These are phyloP conservation scores for Auricularia cornea DNA, from an alignment of 768 basidiomycete species.

Conservation along the genomic window DNA sequence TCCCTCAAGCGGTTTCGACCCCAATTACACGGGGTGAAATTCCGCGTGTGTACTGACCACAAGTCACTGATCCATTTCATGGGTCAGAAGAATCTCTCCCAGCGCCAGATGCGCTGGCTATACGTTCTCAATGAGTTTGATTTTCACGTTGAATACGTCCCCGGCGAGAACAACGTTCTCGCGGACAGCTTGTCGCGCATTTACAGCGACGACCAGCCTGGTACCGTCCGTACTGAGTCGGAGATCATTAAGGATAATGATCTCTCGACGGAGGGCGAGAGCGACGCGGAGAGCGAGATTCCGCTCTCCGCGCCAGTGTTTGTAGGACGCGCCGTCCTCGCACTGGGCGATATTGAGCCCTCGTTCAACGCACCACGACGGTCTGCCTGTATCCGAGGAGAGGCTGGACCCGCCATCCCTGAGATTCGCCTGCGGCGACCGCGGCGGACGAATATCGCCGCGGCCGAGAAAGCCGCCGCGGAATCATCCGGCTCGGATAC, in stretches of 20 bases:
- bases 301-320: not conserved
- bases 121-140: constrained; percentile 25
- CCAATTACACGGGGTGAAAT: constrained; percentile 17
- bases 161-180: constrained; percentile 22
- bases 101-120: constrained; percentile 29
- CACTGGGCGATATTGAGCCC: not conserved
- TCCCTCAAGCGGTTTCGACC: constrained; percentile 20
- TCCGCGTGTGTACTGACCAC: constrained; percentile 26
- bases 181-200: constrained; percentile 19
- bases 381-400: not conserved
- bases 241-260: not conserved
- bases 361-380: no score
- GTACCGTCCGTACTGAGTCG: not conserved
- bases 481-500: no score
- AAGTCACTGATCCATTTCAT: constrained; percentile 22
- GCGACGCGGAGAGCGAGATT: not conserved
- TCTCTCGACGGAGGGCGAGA: not conserved
- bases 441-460: no score
- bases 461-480: no score
- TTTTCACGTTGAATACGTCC: constrained; percentile 22
- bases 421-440: no score
- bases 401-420: no score
- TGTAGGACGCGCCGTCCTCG: not conserved
- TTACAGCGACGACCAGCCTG: constrained; percentile 6
- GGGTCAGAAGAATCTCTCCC: constrained; percentile 25